A percentile compares a stretch with the other conserved stretches of the same genome.
These are phyloP conservation scores for Cryphonectria nitschkei DNA, from an alignment of 2,329 filamentous ascomycete species.

Conservation along the genomic window DNA sequence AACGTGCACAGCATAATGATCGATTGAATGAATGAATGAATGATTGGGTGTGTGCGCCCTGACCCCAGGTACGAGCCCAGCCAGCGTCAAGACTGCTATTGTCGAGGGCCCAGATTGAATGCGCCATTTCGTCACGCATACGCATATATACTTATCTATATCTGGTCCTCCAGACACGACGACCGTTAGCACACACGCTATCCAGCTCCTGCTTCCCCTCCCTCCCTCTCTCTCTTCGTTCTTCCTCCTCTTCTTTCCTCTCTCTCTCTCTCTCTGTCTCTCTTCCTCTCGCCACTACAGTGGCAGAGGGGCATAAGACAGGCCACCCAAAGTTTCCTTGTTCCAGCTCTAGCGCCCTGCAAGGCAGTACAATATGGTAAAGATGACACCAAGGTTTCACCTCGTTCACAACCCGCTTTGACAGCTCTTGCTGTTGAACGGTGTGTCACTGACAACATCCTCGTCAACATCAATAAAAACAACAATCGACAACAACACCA, in stretches of 20 bases:
- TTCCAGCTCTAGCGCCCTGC: neutral
- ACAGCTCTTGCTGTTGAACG: conserved; percentile 13
- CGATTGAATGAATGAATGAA: neutral
- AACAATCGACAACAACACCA: neutral
- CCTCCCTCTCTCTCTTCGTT: neutral
- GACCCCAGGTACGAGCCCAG: neutral
- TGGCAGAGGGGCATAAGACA: neutral
- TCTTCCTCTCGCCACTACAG: neutral
- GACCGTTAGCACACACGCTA: neutral
- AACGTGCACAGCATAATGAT: neutral
- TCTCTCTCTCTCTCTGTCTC: neutral
- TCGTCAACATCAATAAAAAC: neutral
- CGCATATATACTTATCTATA: neutral
- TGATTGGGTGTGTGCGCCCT: neutral
- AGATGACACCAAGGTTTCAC: conserved; percentile 11
- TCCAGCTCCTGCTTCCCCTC: neutral
- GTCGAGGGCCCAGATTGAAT: neutral
- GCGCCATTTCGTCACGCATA: neutral
- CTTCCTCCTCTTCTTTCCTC: neutral
- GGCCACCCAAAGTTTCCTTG: neutral
- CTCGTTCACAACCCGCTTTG: conserved; percentile 12
- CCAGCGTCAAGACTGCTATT: neutral
- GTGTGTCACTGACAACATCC: conserved; percentile 11
- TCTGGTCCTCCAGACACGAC: neutral
- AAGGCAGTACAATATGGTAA: neutral